Evolutionary conservation across 495 filamentous ascomycete species (phyloP).

Genomic region (Talaromyces proteolyticus): DNA sequence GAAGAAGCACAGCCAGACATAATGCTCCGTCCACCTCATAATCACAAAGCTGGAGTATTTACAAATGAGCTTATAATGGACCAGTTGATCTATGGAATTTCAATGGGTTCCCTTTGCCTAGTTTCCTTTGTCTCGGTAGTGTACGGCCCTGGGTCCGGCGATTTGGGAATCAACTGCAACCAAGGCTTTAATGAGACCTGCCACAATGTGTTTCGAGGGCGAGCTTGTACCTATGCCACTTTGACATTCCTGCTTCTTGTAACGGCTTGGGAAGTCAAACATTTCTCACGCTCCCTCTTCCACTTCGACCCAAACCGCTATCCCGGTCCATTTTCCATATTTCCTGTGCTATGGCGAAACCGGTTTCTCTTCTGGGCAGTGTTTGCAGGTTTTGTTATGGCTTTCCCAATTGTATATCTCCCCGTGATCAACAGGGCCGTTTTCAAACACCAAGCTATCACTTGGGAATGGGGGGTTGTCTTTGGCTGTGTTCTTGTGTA

Average conservation of each 20-base stretch:
- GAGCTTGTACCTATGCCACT: constrained; percentile 65
- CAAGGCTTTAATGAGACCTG: constrained; percentile 47
- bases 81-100: constrained; percentile 63
- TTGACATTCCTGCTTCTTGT: constrained; percentile 73
- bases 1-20: constrained; percentile 62
- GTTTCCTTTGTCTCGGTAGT: constrained; percentile 59
- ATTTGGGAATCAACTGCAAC: constrained; percentile 60
- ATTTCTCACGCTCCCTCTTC: constrained; percentile 65
- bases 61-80: constrained; percentile 62
- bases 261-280: constrained; percentile 68
- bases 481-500: constrained; percentile 55
- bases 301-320: constrained; percentile 58
- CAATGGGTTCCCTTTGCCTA: constrained; percentile 64
- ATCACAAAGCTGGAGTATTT: constrained; percentile 52
- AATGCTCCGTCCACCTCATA: constrained; percentile 59
- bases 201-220: constrained; percentile 63
- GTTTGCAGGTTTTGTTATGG: constrained; percentile 60
- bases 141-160: constrained; percentile 60
- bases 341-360: too few species aligned
- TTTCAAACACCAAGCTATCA: constrained; percentile 66
- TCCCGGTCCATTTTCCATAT: too few species aligned
- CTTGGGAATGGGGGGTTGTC: constrained; percentile 67
- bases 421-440: constrained; percentile 62
- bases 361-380: constrained; percentile 67
- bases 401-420: constrained; percentile 69